Evolutionary conservation across 768 basidiomycete species (phyloP), one percentile per base, ranked within the genome.

Genomic region (Cyclocybe cylindracea): DNA sequence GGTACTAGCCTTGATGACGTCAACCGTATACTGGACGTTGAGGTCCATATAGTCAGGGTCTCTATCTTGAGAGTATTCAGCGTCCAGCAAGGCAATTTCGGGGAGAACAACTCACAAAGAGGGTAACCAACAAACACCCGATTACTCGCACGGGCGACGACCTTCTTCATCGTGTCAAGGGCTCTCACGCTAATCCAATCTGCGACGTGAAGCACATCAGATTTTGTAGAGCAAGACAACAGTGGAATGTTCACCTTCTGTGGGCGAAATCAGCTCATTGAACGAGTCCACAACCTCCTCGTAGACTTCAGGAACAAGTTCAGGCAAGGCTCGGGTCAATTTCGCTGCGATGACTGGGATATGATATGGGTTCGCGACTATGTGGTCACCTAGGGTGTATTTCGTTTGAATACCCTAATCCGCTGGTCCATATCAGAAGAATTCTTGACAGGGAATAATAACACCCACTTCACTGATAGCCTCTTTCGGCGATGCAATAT

Each of bases 51-150:
- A 61, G 10, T 61, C 57, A 3, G 51, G 50, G 38, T 61, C 48
- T 44, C 50, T 53, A 33, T 56, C 60, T 61, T 33, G 3, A 39
- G 14, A 10, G 19, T 18, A 10, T 46, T 14, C 10, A 43, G 18
- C 18, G 5, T 37, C 34, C 6, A 14, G 10, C 29, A 10, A 24
- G 33, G 36, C 5, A 13, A 35, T 43, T 24, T 19, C 4, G 7
- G n/a, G 16, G 10, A 33, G 29, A 34, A 33, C 3, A 16, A 66
- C 73, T 19, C 39, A 79, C 81, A 82, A 1, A 78, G 44, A 2
- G 79, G 78, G 31, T 72, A 61, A 0, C 81, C 83, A 5, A 83
- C 75, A 47, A 83, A 78, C 0, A 72, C 41, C 13, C 82, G 71
- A 53, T 78, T 80, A 43, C 63, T 75, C 3, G 68, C 61, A 36